Conservation (phyloP, 2,329 filamentous ascomycete species). For the Myriosclerotinia duriaeana region DNA sequence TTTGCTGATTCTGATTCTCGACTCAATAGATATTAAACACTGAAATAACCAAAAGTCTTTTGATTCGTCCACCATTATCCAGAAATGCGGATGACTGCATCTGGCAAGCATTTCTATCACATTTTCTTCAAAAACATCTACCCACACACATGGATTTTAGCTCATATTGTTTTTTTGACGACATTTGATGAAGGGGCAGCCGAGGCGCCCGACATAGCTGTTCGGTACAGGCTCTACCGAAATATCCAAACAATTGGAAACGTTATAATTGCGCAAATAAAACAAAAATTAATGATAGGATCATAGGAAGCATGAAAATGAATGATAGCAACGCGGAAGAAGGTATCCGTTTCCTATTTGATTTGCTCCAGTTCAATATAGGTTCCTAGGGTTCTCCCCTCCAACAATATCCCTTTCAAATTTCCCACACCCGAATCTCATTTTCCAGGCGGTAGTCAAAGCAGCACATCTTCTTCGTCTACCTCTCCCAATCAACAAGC, state of each 20-base stretch:
- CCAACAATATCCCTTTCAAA: neutral
- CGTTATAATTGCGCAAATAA: neutral
- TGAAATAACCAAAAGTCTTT: conserved; percentile 16
- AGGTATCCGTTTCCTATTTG: conserved; percentile 2
- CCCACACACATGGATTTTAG: conserved; percentile 16
- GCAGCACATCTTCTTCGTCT: conserved; percentile 1
- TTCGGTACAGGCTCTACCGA: conserved; percentile 22
- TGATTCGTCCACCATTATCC: conserved; percentile 20
- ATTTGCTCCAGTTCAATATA: conserved; percentile 4
- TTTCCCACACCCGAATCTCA: neutral
- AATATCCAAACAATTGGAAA: conserved; percentile 3
- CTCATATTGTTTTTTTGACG: conserved; percentile 7
- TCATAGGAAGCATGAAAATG: neutral
- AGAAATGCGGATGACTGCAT: conserved; percentile 24
- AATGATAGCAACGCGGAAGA: neutral
- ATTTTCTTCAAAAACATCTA: conserved; percentile 22
- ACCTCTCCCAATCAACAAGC: conserved; percentile 1
- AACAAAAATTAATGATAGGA: neutral
- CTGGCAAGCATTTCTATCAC: conserved; percentile 24
- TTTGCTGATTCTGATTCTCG: conserved; percentile 9
- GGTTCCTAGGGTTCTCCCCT: conserved; percentile 4
- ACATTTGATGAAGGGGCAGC: conserved; percentile 10
- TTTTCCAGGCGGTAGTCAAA: conserved; percentile 12
- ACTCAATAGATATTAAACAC: conserved; percentile 14
- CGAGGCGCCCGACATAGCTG: conserved; percentile 14